These are phyloP conservation scores for Candida sanyaensis DNA, from an alignment of 1,139 yeast genomes.

Conservation along the genomic window DNA sequence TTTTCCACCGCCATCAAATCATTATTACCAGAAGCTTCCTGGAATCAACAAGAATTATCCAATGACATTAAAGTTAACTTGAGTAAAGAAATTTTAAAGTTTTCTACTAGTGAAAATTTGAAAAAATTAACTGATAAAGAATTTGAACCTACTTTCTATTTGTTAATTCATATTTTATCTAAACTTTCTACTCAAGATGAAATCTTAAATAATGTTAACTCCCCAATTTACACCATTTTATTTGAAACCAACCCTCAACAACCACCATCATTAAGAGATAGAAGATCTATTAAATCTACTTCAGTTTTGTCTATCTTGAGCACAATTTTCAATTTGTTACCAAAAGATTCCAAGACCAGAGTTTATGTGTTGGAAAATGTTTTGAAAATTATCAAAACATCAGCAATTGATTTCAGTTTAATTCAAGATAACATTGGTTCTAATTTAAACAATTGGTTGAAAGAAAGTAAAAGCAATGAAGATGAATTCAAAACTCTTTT, in stretches of 20 bases:
- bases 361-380: slow-evolving; percentile 33
- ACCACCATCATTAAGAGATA: slow-evolving; percentile 48
- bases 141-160: slow-evolving; percentile 48
- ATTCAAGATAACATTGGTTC: slow-evolving; percentile 39
- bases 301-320: slow-evolving; percentile 45
- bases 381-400: slow-evolving; percentile 32
- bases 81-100: slow-evolving; percentile 27
- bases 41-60: slow-evolving; percentile 23
- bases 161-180: slow-evolving; percentile 38
- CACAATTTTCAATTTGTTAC: slow-evolving; percentile 47
- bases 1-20: slow-evolving; percentile 30
- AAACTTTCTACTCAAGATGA: slow-evolving; percentile 28
- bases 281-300: slow-evolving; percentile 46
- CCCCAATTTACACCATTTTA: slow-evolving; percentile 33
- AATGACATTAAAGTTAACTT: slow-evolving; percentile 27
- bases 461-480: slow-evolving; percentile 29
- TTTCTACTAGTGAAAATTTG: slow-evolving; percentile 28
- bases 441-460: slow-evolving; percentile 42
- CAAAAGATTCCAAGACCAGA: slow-evolving; percentile 35
- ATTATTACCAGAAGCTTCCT: slow-evolving; percentile 23
- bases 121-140: slow-evolving; percentile 44
- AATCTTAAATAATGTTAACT: slow-evolving; percentile 27
- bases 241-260: slow-evolving; percentile 36
- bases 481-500: slow-evolving; percentile 31
- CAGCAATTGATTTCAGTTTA: slow-evolving; percentile 35